Conservation (phyloP, 306 rosid genomes). For the Alnus rubra region DNA sequence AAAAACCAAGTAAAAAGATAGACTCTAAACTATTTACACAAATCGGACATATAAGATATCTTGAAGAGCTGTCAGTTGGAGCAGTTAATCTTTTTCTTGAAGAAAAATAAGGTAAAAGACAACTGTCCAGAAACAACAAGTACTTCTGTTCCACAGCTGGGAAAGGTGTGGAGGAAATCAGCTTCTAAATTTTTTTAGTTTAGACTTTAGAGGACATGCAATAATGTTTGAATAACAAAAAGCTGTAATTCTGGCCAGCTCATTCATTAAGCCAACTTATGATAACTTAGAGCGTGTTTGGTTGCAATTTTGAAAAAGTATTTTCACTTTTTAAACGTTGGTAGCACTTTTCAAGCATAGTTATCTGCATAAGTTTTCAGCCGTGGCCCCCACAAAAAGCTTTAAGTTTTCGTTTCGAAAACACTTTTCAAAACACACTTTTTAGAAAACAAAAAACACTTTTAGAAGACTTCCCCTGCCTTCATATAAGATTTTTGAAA, state of each 20-base stretch:
- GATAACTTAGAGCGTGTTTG: no score
- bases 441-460: no score
- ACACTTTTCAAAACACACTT: no score
- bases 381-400: no score
- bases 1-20: conserved; percentile 8
- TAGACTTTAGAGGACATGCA: not conserved
- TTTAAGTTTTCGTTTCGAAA: no score
- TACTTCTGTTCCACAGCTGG: not conserved
- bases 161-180: not conserved
- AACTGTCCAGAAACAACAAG: not conserved
- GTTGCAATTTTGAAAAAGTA: no score
- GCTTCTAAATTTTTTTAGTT: not conserved
- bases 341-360: no score
- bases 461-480: no score
- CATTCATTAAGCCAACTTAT: no score
- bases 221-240: not conserved
- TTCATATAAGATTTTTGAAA: no score
- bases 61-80: not conserved
- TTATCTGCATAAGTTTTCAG: no score
- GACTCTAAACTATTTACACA: conserved; percentile 7
- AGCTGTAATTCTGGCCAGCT: not conserved
- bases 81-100: not conserved
- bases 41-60: not conserved
- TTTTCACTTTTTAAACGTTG: no score
- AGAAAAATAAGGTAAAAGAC: not conserved